A percentile compares a stretch with the other conserved stretches of the same genome.
Evolutionary conservation across 257 asterid genomes (phyloP).

Genomic region (Anisodus acutangulus): DNA sequence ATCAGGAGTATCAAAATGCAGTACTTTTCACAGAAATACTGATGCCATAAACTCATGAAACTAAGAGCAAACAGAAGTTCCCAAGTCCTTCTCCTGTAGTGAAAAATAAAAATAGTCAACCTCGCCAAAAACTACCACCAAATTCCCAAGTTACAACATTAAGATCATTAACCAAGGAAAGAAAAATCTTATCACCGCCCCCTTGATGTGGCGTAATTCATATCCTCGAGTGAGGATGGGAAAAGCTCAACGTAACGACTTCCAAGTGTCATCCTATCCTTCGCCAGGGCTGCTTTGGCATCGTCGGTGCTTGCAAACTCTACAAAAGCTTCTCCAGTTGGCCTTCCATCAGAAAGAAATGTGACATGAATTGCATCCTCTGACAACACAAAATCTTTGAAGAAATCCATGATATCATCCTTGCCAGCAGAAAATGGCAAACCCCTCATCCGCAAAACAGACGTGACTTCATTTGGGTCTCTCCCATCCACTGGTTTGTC

Average conservation of each 20-base stretch:
- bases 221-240: constrained; percentile 66
- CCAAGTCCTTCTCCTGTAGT: background rate
- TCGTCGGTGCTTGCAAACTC: constrained; percentile 74
- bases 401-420: constrained; percentile 83
- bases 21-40: constrained; percentile 24
- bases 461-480: constrained; percentile 62
- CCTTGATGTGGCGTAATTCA: constrained; percentile 62
- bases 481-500: constrained; percentile 60
- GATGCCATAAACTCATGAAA: constrained; percentile 15
- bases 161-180: constrained; percentile 4
- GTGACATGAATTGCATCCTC: constrained; percentile 72
- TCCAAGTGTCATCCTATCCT: constrained; percentile 94
- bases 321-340: constrained; percentile 93
- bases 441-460: constrained; percentile 75
- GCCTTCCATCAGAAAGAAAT: constrained; percentile 66
- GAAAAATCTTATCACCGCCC: constrained; percentile 51
- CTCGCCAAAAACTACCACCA: constrained; percentile 2
- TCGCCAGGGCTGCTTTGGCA: constrained; percentile 75
- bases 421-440: constrained; percentile 93
- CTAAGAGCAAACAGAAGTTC: constrained; percentile 11
- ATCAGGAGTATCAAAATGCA: background rate
- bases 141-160: constrained; percentile 26
- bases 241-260: constrained; percentile 85
- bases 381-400: constrained; percentile 59
- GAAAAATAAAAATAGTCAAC: background rate